Conservation (phyloP, 2,329 filamentous ascomycete genomes). For the Fusarium heterosporum region DNA sequence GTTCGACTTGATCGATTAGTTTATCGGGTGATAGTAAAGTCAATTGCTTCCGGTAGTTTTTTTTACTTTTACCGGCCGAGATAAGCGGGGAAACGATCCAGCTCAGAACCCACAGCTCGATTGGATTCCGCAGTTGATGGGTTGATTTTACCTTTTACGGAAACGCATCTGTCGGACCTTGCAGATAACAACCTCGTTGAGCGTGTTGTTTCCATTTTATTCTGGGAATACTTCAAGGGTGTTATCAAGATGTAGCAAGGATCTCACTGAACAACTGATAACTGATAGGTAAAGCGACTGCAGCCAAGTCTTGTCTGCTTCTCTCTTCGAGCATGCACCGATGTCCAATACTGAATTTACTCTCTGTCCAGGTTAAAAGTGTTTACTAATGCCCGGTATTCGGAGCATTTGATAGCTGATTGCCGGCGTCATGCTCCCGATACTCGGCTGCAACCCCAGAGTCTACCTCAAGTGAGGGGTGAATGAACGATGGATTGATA, state of each 20-base stretch:
- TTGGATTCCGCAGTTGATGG: conserved; percentile 2
- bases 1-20: background rate
- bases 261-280: background rate
- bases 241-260: background rate
- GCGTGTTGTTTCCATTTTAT: conserved; percentile 1
- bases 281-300: conserved; percentile 1
- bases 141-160: conserved; percentile 26
- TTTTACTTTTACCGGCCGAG: conserved; percentile 15
- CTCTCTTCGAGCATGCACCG: background rate
- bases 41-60: conserved; percentile 3
- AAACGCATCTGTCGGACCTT: conserved; percentile 17
- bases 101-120: background rate
- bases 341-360: no score
- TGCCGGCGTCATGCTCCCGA: background rate
- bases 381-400: background rate
- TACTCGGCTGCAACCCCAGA: background rate
- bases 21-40: background rate
- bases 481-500: background rate
- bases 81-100: conserved; percentile 31
- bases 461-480: background rate
- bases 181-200: conserved; percentile 20
- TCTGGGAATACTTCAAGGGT: conserved; percentile 1
- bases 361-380: no score
- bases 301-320: background rate
- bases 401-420: background rate